phyloP scores from a whole-genome alignment of 164 flowering plant species.

The Stephania japonica region DNA sequence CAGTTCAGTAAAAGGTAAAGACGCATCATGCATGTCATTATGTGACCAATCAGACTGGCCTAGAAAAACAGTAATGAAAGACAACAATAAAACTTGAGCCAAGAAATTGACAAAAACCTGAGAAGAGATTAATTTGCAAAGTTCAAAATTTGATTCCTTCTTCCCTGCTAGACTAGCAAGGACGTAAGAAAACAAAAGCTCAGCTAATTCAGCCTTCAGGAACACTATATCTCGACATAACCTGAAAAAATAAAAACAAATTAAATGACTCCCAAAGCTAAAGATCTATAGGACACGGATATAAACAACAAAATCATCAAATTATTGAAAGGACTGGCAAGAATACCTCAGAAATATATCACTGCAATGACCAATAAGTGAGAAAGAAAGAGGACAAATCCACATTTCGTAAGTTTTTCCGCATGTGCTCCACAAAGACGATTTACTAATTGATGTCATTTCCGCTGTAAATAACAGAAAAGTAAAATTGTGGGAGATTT shows the following conservation, averaged over 20 bases:
- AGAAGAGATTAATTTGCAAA: slow-evolving; percentile 53
- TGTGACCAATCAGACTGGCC: not conserved
- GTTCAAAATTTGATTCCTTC: slow-evolving; percentile 39
- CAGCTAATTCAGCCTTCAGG: slow-evolving; percentile 87
- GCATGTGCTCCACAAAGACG: slow-evolving; percentile 61
- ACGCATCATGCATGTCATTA: not conserved
- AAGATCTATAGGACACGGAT: not conserved
- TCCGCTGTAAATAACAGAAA: slow-evolving; percentile 36
- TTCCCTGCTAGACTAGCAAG: slow-evolving; percentile 65
- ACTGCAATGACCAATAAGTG: slow-evolving; percentile 56
- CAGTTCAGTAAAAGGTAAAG: not conserved
- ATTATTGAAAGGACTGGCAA: not conserved
- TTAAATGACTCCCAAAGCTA: not conserved
- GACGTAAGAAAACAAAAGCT: slow-evolving; percentile 68
- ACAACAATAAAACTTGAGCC: not conserved
- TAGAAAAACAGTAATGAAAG: not conserved
- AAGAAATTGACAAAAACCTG: slow-evolving; percentile 42
- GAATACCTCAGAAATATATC: slow-evolving; percentile 68
- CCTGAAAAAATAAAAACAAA: slow-evolving; percentile 32
- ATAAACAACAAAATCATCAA: not conserved
- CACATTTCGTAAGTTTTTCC: slow-evolving; percentile 76
- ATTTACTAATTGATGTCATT: slow-evolving; percentile 44
- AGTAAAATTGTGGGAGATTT: not conserved
- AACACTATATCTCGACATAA: slow-evolving; percentile 82
- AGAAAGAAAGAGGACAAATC: slow-evolving; percentile 77